A percentile compares a stretch with the other conserved stretches of the same genome.
These are phyloP conservation scores for Phytopythium cucurbitacearum DNA, from an alignment of 352 stramenopile genomes.

Conservation along the genomic window DNA sequence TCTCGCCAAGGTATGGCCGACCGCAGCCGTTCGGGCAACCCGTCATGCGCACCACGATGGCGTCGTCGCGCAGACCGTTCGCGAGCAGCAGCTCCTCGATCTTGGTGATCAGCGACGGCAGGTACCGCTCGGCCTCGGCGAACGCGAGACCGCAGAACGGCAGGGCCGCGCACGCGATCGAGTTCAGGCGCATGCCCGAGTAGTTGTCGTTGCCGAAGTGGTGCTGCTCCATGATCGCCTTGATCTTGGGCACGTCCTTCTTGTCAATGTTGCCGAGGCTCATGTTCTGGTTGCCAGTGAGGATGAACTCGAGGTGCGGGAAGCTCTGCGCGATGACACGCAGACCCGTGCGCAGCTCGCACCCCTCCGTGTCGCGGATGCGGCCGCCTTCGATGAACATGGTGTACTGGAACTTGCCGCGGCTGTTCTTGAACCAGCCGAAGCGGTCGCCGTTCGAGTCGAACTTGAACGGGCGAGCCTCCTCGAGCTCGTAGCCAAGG, in stretches of 20 bases:
- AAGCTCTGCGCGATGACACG: slow-evolving; percentile 90
- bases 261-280: slow-evolving; percentile 92
- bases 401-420: slow-evolving; percentile 78
- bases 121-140: slow-evolving; percentile 93
- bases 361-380: slow-evolving; percentile 90
- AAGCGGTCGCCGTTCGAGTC: slow-evolving; percentile 69
- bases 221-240: slow-evolving; percentile 90
- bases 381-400: slow-evolving; percentile 87
- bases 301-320: slow-evolving; percentile 90
- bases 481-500: slow-evolving; percentile 92
- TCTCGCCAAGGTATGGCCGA: slow-evolving; percentile 96
- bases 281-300: slow-evolving; percentile 96
- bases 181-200: slow-evolving; percentile 77
- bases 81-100: slow-evolving; percentile 90
- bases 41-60: slow-evolving; percentile 98
- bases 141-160: slow-evolving; percentile 97
- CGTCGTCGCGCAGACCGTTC: slow-evolving; percentile 90
- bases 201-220: slow-evolving; percentile 86
- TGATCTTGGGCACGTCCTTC: slow-evolving; percentile 88
- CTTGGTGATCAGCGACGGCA: slow-evolving; percentile 92
- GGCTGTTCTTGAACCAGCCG: slow-evolving; percentile 64
- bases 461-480: slow-evolving; percentile 66
- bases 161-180: slow-evolving; percentile 94
- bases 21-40: slow-evolving; percentile 97
- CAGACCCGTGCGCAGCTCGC: slow-evolving; percentile 87